phyloP scores from a whole-genome alignment of 2,329 filamentous ascomycete species.

The Alternaria hordeiaustralica region DNA sequence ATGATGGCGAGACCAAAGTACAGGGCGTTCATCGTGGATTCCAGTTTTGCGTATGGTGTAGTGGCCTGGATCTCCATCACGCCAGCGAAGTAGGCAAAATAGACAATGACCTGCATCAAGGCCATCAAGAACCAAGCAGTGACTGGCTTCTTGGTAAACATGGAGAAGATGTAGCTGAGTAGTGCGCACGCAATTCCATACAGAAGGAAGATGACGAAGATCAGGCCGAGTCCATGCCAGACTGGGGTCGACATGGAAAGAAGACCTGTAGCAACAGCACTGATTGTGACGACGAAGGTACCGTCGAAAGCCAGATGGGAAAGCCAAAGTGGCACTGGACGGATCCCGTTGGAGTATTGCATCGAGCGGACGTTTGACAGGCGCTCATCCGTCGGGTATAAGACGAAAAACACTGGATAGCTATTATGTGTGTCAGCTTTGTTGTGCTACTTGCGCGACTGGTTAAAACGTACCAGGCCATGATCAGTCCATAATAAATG shows the following conservation, averaged over 20 bases:
- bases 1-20: conserved; percentile 33
- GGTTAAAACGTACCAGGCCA: conserved; percentile 66
- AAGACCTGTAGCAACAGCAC: conserved; percentile 63
- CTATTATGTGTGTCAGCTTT: conserved; percentile 72
- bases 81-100: conserved; percentile 52
- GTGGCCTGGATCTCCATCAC: conserved; percentile 29
- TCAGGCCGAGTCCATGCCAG: conserved; percentile 81
- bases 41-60: conserved; percentile 23
- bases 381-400: conserved; percentile 88
- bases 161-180: conserved; percentile 79
- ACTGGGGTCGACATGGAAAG: conserved; percentile 46
- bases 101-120: conserved; percentile 62
- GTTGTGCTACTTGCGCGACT: conserved; percentile 74
- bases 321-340: conserved; percentile 81
- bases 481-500: conserved; percentile 72
- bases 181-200: conserved; percentile 79
- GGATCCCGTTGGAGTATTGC: conserved; percentile 90
- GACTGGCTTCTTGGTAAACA: conserved; percentile 79
- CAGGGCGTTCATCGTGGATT: conserved; percentile 23
- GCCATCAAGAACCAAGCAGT: conserved; percentile 85
- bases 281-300: conserved; percentile 70
- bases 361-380: conserved; percentile 79
- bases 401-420: conserved; percentile 83
- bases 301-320: conserved; percentile 86
- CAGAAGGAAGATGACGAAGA: conserved; percentile 80